Evolutionary conservation across 257 asterid species (phyloP), one percentile per base, ranked within the genome.

Genomic region (Rubia yunnanensis): DNA sequence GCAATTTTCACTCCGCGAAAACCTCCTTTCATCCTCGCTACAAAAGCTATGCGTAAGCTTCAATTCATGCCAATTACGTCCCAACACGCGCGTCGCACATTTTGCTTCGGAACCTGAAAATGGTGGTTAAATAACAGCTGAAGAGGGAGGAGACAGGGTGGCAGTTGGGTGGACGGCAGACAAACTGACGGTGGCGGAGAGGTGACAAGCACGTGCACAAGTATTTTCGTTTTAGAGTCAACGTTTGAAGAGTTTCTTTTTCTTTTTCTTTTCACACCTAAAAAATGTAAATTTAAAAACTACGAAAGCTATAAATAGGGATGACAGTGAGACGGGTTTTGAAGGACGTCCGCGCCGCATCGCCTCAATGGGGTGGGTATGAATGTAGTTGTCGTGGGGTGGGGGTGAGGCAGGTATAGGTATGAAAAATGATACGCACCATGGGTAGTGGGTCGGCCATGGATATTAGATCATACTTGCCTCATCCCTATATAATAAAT

Each of bases 1-100:
- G 87, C 74, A 68, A 80, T 81, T 79, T 78, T 92, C 63, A 92
- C 68, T 39, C 89, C 94, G 75, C 70, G 76, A 55, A 85, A 70
- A 84, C 88, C 89, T 80, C 90, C 92, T 84, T 89, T 92, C 99
- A 92, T 92, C 92, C 90, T 86, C 68, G 61, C 53, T 28, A 71
- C 76, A 71, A 63, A 71, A 0, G 52, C 62, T 55, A 57, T 67
- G 56, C 70, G 61, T 39, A 59, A 54, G 70, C 64, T 67, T 77
- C 63, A 72, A 79, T 72, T 67, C 84, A 79, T 74, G 74, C 76
- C 30, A 18, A 22, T 53, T 58, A 23, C 41, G 31, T 71, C 62
- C 72, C 46, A 63, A 28, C 36, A 55, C 55, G 9, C 10, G 28
- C 27, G 74, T 64, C 58, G 50, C 39, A 2, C 39, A 70, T 23